Conservation (phyloP, 495 filamentous ascomycete genomes). For the Podospora conica region DNA sequence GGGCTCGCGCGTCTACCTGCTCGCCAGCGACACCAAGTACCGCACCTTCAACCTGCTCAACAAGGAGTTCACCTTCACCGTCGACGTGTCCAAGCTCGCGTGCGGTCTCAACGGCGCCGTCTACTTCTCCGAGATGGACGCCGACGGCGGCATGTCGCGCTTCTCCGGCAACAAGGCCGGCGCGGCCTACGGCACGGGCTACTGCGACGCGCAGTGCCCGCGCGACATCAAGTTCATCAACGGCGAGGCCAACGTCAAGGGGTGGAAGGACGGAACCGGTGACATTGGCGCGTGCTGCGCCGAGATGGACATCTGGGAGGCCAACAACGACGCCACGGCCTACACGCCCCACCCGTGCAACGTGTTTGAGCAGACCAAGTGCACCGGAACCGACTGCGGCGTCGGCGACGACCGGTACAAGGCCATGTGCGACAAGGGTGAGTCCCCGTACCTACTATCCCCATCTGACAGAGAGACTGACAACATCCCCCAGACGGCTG, state of each 20-base stretch:
- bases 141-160: constrained; percentile 51
- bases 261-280: constrained; percentile 39
- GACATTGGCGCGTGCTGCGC: constrained; percentile 58
- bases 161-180: constrained; percentile 56
- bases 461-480: constrained; percentile 1
- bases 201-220: constrained; percentile 66
- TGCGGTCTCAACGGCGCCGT: constrained; percentile 69
- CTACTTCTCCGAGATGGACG: constrained; percentile 61
- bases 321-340: constrained; percentile 54
- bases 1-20: constrained; percentile 57
- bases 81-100: constrained; percentile 58
- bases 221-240: constrained; percentile 65
- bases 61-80: constrained; percentile 65
- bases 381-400: constrained; percentile 37
- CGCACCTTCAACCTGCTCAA: constrained; percentile 56
- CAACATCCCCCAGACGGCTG: constrained; percentile 51
- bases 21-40: constrained; percentile 54
- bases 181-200: constrained; percentile 65
- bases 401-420: constrained; percentile 27
- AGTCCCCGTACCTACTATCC: not conserved
- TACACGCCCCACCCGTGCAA: constrained; percentile 57
- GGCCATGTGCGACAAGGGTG: constrained; percentile 35
- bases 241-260: constrained; percentile 33
- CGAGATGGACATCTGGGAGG: constrained; percentile 68
- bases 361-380: constrained; percentile 46